A percentile compares a stretch with the other conserved stretches of the same genome.
These are phyloP conservation scores for Aegilops speltoides DNA, from an alignment of 176 grass and related monocot species.

Conservation along the genomic window DNA sequence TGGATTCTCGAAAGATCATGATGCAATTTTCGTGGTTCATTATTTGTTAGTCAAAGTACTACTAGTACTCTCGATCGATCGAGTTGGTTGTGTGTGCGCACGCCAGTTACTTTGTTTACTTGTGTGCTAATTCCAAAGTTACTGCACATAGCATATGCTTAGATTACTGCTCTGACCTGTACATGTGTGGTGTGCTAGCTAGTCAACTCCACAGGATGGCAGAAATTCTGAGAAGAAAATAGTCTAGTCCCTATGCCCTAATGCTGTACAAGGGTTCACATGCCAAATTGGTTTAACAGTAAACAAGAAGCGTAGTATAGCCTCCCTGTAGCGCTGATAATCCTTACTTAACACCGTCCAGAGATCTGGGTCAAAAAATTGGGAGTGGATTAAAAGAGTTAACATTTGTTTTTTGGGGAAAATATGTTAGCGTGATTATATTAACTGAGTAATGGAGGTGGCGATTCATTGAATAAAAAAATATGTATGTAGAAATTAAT, in stretches of 20 bases:
- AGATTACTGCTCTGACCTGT: not conserved
- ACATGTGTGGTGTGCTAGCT: not conserved
- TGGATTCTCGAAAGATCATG: not conserved
- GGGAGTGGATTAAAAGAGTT: not conserved
- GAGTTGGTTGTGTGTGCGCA: not conserved
- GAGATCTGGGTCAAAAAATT: not conserved
- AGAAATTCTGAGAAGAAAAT: not conserved
- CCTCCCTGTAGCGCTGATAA: not conserved
- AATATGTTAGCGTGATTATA: not conserved
- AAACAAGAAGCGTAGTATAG: not conserved
- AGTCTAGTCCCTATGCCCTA: not conserved
- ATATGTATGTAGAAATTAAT: not conserved
- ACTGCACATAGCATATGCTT: not conserved
- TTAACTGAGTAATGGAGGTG: not conserved
- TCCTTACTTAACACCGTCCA: not conserved
- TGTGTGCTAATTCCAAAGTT: slow-evolving; percentile 12
- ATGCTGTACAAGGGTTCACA: not conserved
- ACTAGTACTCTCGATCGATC: not conserved
- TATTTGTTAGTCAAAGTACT: not conserved
- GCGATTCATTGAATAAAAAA: not conserved
- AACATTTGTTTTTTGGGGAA: not conserved
- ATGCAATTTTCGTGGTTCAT: slow-evolving; percentile 1
- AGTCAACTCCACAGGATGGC: slow-evolving; percentile 2
- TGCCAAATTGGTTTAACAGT: not conserved
- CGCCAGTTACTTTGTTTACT: not conserved